Evolutionary conservation across 371 early-diverging fungal species (phyloP).

Genomic region (Mortierella sp.): DNA sequence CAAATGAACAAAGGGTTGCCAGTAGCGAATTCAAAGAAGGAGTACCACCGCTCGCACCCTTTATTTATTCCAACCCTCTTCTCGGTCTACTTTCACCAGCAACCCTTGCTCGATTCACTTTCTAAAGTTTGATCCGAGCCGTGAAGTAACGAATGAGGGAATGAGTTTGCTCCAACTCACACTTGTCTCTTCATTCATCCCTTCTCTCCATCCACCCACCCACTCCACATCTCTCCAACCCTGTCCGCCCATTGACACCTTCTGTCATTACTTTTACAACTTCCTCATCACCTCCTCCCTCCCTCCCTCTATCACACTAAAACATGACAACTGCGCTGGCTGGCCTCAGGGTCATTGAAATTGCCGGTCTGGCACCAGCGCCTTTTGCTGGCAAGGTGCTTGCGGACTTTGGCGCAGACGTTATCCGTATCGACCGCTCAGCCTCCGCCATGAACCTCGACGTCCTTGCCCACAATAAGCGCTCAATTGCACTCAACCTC

Average conservation of each 20-base stretch:
- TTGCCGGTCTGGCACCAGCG: constrained; percentile 83
- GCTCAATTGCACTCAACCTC: constrained; percentile 77
- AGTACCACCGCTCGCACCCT: no score
- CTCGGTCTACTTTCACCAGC: neutral
- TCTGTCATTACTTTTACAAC: neutral
- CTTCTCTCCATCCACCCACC: neutral
- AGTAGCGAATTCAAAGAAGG: neutral
- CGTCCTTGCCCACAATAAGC: constrained; percentile 75
- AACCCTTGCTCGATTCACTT: neutral
- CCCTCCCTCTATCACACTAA: constrained; percentile 23
- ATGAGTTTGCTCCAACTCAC: neutral
- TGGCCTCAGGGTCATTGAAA: constrained; percentile 75
- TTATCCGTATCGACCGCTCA: constrained; percentile 79
- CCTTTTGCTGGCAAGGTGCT: constrained; percentile 82
- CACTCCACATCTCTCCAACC: neutral
- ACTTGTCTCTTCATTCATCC: neutral
- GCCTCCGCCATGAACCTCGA: constrained; percentile 60
- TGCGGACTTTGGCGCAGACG: constrained; percentile 83
- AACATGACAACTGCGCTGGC: constrained; percentile 64
- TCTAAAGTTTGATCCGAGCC: constrained; percentile 25
- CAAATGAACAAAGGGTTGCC: neutral
- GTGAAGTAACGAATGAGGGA: constrained; percentile 2
- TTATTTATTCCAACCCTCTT: neutral
- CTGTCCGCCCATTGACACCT: neutral
- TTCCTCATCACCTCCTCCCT: constrained; percentile 28